Base-by-base conservation (phyloP, 2,329 filamentous ascomycete genomes). In the Cadophora sp. region DNA sequence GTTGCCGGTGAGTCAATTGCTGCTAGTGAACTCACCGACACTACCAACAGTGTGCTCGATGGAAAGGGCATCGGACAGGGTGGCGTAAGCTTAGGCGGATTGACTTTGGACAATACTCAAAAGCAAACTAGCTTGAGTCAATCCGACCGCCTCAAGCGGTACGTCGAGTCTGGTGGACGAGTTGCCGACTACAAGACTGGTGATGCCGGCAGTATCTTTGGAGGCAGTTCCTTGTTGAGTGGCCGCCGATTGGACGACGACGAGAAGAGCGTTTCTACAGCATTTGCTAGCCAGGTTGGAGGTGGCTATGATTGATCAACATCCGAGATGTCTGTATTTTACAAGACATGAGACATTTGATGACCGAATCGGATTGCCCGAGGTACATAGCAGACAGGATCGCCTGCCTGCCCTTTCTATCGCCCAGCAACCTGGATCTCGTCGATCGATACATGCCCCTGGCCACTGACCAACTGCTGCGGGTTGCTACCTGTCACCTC, bases 261-360 rank as follows among this genome's bases (percentile, higher is more conserved):
- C 78, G 93, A 96, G 76, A 93, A 96, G 81, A 98, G 95, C 80
- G 89, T 98, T 75, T 97, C 93, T 76, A 98, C 96, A 62, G 94
- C 94, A 59, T 99, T 98, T 81, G 94, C 95, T 69, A 97, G 94
- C 82, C 96, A 98, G 80, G 89, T 97, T 73, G 94, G 93, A 62
- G 76, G 76, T 67, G 76, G 76, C 66, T 78, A 77, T 68, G 77
- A 78, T 71, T 78, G 77, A 78, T 78, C 67, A 65, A 71, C 45
- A 5, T 50, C 20, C 30, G 50, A 33, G 20, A 36, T 62, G 68
- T 68, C 63, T 62, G 51, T 48, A 55, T 58, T 41, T 30, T 65
- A 48, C 36, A 43, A 56, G 69, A 66, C 69, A 69, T 53, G 27
- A 53, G 65, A 71, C 55, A 62, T 68, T 68, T 66, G 63, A 69